These are phyloP conservation scores for Phytophthora brassicae DNA, from an alignment of 352 stramenopile genomes.

Conservation along the genomic window DNA sequence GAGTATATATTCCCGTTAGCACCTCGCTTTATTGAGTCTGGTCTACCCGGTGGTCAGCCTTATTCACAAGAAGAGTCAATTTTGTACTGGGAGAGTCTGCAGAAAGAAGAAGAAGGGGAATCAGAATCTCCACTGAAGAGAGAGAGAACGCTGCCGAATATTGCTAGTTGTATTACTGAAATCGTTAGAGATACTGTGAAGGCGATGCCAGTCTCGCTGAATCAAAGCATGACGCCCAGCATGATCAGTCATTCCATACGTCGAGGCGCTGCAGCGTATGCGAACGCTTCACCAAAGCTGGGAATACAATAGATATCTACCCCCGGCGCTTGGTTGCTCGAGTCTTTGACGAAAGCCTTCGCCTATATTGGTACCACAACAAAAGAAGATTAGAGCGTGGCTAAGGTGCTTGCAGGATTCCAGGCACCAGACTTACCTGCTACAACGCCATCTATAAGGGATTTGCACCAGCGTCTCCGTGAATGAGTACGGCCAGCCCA, in stretches of 20 bases:
- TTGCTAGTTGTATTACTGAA: conserved; percentile 8
- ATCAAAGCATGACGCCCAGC: not conserved
- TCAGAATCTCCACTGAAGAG: not conserved
- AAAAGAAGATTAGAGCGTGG: conserved; percentile 20
- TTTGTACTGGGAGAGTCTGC: too few species aligned
- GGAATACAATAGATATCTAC: conserved; percentile 21
- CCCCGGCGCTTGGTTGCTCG: not conserved
- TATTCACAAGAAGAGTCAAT: too few species aligned
- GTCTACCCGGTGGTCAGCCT: too few species aligned
- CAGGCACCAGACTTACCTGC: conserved; percentile 17
- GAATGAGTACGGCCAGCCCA: not conserved
- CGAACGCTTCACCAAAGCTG: conserved; percentile 19
- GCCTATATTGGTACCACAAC: conserved; percentile 27
- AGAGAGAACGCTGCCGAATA: conserved; percentile 7
- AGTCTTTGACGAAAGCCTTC: conserved; percentile 15
- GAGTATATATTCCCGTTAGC: too few species aligned
- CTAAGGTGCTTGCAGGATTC: conserved; percentile 15
- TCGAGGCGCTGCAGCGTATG: conserved; percentile 5
- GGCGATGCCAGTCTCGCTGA: not conserved
- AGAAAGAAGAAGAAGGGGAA: not conserved
- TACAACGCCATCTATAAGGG: not conserved
- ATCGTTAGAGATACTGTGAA: not conserved
- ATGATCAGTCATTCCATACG: conserved; percentile 5
- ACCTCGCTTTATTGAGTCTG: too few species aligned
- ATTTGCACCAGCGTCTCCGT: conserved; percentile 6